phyloP scores from a whole-genome alignment of 108 stramenopile species.

The Cyclotella choctawhatcheeana region DNA sequence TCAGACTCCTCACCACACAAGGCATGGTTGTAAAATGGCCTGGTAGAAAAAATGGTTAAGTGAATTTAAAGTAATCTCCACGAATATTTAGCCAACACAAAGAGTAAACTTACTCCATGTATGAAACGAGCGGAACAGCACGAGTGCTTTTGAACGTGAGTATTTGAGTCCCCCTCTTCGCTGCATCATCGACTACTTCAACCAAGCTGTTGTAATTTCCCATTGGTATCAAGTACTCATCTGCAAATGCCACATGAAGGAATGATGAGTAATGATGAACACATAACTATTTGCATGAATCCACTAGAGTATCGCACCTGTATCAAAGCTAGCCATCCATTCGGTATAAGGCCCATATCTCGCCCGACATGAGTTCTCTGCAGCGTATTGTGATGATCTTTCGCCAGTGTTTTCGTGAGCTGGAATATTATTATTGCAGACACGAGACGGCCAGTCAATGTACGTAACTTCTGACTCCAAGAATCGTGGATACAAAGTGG shows the following conservation, averaged over 20 bases:
- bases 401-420: conserved; percentile 76
- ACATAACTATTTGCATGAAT: background rate
- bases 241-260: no score
- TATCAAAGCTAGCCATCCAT: conserved; percentile 80
- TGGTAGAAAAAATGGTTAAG: conserved; percentile 2
- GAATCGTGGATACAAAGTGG: conserved; percentile 40
- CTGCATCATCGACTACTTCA: conserved; percentile 61
- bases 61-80: background rate
- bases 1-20: conserved; percentile 41
- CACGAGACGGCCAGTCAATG: conserved; percentile 51
- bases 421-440: conserved; percentile 78
- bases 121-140: conserved; percentile 36
- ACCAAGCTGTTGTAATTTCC: conserved; percentile 54
- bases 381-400: conserved; percentile 79
- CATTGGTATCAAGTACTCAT: conserved; percentile 84
- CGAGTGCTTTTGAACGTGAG: conserved; percentile 61
- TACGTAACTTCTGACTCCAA: conserved; percentile 49
- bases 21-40: conserved; percentile 43
- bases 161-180: conserved; percentile 54
- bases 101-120: conserved; percentile 45
- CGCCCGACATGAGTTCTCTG: conserved; percentile 71
- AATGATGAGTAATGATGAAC: background rate
- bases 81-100: background rate
- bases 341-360: conserved; percentile 74
- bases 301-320: no score